phyloP scores from a whole-genome alignment of 2,329 filamentous ascomycete genomes.

The Clarireedia sp. region DNA sequence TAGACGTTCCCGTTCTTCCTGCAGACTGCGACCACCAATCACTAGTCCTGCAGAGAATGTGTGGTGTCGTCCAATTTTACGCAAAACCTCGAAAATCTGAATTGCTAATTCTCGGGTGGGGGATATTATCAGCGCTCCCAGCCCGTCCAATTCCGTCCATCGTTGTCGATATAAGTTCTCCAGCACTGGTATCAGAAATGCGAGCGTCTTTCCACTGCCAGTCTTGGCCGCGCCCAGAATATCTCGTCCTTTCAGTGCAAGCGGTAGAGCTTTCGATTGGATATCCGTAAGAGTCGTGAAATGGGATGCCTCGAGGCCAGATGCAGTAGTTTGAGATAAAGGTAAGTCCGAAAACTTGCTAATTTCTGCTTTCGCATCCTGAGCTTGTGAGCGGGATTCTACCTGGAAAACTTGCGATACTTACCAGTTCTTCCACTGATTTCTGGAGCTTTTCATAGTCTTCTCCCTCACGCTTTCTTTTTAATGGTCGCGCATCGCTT shows the following conservation, averaged over 20 bases:
- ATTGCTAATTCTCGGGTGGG: constrained; percentile 92
- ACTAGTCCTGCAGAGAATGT: constrained; percentile 86
- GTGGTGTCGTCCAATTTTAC: constrained; percentile 83
- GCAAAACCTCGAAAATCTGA: constrained; percentile 90
- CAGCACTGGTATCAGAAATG: constrained; percentile 84
- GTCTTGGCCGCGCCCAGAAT: constrained; percentile 94
- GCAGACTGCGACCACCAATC: constrained; percentile 85
- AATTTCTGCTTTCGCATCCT: constrained; percentile 29
- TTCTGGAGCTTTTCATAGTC: constrained; percentile 27
- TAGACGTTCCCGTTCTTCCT: constrained; percentile 77
- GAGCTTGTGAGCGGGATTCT: constrained; percentile 11
- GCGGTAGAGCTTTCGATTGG: constrained; percentile 79
- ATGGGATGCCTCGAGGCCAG: constrained; percentile 76
- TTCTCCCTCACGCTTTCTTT: constrained; percentile 28
- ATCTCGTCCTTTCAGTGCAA: constrained; percentile 77
- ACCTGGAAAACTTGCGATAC: constrained; percentile 4
- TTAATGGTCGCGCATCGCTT: constrained; percentile 21
- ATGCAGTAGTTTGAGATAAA: constrained; percentile 70
- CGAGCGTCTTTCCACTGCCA: constrained; percentile 88
- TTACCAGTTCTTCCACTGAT: constrained; percentile 27
- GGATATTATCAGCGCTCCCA: constrained; percentile 87
- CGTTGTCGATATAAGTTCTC: constrained; percentile 84
- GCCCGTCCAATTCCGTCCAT: constrained; percentile 85
- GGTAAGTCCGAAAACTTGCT: constrained; percentile 77
- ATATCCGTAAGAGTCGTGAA: constrained; percentile 89